Evolutionary conservation across 805 yeast genomes (phyloP), one percentile per base, ranked within the genome.

Genomic region (Allodekkera sacchari): DNA sequence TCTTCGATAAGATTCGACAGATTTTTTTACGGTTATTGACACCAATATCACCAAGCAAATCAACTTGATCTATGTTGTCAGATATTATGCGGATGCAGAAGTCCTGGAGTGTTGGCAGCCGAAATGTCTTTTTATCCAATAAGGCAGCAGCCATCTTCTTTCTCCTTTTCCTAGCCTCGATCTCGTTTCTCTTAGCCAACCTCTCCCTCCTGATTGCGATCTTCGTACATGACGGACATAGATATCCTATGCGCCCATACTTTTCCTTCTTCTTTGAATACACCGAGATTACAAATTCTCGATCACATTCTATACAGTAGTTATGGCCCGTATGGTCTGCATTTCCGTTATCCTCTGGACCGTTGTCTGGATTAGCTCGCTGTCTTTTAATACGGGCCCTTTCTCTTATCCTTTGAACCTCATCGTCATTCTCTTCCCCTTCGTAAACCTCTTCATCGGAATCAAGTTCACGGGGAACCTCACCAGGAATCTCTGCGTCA

Each of bases 1-100:
- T 92, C 36, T 83, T 76, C 15, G 92, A 76, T 19, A 92, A 54
- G 36, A 94, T 87, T 32, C 74, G 68, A 15, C 84, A 71, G 30
- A 92, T 76, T 52, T 77, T 81, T 44, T 67, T 67, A 62, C 80
- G 60, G 53, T 85, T 88, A 23, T 63, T 55, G 17, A 68, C 61
- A 1, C 97, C 95, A 38, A 92, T 80, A 42, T 83, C 95, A 23
- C 96, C 97, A 32, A 92, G 63, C 3, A 71, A 77, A 5, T 88
- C 94, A 30, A 82, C 85, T 39, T 74, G 80, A 44, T 70, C 74
- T 41, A 83, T 84, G 44, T 77, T 71, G 21, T 63, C 63, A 0
- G 85, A 75, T 22, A 83, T 74, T 12, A 71, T 63, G 19, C 65
- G 59, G 38, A 92, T 82, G 46, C 96, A 84, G 15, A 81, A 48